Conservation (phyloP, 495 filamentous ascomycete species). For the Hypoxylon lenormandii region DNA sequence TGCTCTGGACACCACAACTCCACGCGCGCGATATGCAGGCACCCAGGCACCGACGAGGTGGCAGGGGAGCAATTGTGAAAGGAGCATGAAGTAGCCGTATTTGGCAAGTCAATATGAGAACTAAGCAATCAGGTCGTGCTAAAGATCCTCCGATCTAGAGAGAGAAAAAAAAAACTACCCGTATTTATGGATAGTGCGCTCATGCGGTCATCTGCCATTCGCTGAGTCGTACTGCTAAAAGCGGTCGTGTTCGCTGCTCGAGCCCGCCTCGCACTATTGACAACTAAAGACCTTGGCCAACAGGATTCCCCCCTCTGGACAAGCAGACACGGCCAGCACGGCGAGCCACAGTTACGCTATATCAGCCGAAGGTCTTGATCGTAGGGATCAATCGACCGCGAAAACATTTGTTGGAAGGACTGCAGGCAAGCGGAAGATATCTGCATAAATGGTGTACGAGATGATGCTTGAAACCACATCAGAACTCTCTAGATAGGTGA, state of each 20-base stretch:
- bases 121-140: constrained; percentile 4
- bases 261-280: constrained; percentile 32
- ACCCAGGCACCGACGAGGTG: constrained; percentile 5
- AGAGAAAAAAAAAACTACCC: constrained; percentile 10
- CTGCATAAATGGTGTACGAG: not conserved
- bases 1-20: constrained; percentile 14
- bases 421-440: not conserved
- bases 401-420: not conserved
- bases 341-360: constrained; percentile 9
- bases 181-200: constrained; percentile 26
- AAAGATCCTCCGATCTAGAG: constrained; percentile 39
- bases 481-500: not conserved
- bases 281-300: constrained; percentile 32
- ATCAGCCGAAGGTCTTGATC: constrained; percentile 12
- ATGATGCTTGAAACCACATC: not conserved
- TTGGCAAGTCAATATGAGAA: constrained; percentile 31
- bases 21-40: constrained; percentile 38
- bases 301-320: constrained; percentile 17
- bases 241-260: constrained; percentile 5
- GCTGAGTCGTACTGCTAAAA: constrained; percentile 18
- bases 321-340: not conserved
- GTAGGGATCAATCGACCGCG: constrained; percentile 11
- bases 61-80: constrained; percentile 9
- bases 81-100: constrained; percentile 28
- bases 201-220: constrained; percentile 16